A percentile compares a stretch with the other conserved stretches of the same genome.
These are phyloP conservation scores for Rhododendron ferrugineum DNA, from an alignment of 148 eudicot species.

Conservation along the genomic window DNA sequence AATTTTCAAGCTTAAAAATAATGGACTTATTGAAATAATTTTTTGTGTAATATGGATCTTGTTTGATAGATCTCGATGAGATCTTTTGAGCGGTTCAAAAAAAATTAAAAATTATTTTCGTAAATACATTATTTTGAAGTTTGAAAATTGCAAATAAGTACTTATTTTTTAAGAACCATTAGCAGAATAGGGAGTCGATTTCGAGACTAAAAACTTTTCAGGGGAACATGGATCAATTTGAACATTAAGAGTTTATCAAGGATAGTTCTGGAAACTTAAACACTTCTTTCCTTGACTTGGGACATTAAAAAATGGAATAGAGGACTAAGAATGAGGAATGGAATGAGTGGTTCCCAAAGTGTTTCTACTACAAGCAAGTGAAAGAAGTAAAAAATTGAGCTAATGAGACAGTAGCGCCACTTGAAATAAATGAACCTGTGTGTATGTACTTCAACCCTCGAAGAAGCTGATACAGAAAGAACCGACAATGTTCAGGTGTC, in stretches of 20 bases:
- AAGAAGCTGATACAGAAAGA: conserved; percentile 2
- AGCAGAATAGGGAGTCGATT: too few species aligned
- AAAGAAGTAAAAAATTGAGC: not conserved
- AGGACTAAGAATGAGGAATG: not conserved
- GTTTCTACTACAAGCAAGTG: not conserved
- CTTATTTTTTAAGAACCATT: too few species aligned
- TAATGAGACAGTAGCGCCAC: not conserved
- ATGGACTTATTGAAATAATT: too few species aligned
- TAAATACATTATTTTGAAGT: too few species aligned
- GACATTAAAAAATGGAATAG: not conserved
- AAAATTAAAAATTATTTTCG: too few species aligned
- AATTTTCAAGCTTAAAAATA: too few species aligned
- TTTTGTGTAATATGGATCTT: too few species aligned
- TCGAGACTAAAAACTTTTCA: not conserved
- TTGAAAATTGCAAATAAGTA: too few species aligned
- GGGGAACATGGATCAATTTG: not conserved
- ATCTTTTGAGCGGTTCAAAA: too few species aligned
- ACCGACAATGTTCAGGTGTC: not conserved
- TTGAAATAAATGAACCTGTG: conserved; percentile 1
- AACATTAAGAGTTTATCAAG: not conserved
- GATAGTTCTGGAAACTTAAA: not conserved
- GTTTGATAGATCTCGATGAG: too few species aligned
- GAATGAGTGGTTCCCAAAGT: not conserved
- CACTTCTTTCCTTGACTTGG: not conserved
- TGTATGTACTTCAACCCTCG: not conserved